Base-by-base conservation (phyloP, 2,329 filamentous ascomycete genomes). In the Ophiocordyceps camponoti-rufipedis region DNA sequence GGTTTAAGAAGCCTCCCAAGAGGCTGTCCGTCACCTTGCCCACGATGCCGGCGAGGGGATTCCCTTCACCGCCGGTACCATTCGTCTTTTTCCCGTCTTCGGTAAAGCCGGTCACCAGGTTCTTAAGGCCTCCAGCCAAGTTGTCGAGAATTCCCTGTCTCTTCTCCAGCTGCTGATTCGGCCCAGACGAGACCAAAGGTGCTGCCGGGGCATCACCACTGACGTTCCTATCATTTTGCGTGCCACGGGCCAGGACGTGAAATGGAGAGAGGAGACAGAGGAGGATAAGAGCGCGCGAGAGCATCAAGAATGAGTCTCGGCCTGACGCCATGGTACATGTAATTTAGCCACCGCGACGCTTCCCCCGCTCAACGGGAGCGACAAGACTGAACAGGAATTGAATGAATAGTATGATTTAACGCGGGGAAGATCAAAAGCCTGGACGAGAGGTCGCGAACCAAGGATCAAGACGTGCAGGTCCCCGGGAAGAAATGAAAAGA, bases 1-100 rank as follows among this genome's bases (percentile, higher is more conserved):
- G 28, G 12, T 43, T 46, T 29, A 49, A 32, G 11, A 50, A 35
- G 5, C 46, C 43, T 28, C 31, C 33, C 1, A 50, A 4, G 9
- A 48, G 8, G 11, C 35, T 29, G 16, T 41, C 40, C 2, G 47
- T 46, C 5, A 39, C 44, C 9, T 46, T 47, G 10, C 41, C 35
- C 28, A 52, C 41, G 42, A 47, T 16, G 10, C 29, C 40, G 1
- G 35, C 33, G 12, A 49, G 43, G 23, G 23, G 23, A 23, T 23
- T 23, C 23, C 23, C 23, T 23, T 3, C 23, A 23, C 23, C 23
- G 23, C 23, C 23, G 3, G 23, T 23, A 5, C 23, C 23, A 6
- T 39, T n/a, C n/a, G 13, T 16, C 16, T 6, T 39, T 8, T 10
- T 11, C 1, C n/a, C 23, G 23, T 23, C 23, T 23, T 5, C 23